A percentile compares a stretch with the other conserved stretches of the same genome.
phyloP scores from a whole-genome alignment of 2,329 filamentous ascomycete genomes.

The Cercospora zeina region DNA sequence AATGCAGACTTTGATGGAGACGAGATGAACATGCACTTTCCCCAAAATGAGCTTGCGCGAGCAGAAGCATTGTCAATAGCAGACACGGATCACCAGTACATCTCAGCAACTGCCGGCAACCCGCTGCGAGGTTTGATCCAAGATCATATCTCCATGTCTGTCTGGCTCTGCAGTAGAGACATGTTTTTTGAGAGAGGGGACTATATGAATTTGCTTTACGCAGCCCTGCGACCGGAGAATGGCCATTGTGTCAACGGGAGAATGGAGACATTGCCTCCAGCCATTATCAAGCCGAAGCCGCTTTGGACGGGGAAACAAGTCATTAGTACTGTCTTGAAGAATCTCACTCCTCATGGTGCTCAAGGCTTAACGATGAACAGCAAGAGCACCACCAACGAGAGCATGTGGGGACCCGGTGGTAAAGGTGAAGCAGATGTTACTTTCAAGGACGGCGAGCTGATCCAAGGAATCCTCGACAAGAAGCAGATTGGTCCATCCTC shows the following conservation, averaged over 20 bases:
- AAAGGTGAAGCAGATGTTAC: slow-evolving; percentile 71
- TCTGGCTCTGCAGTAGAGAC: slow-evolving; percentile 86
- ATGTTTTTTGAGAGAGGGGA: slow-evolving; percentile 84
- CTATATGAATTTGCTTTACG: slow-evolving; percentile 93
- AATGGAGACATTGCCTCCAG: slow-evolving; percentile 77
- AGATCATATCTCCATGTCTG: slow-evolving; percentile 94
- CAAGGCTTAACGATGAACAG: slow-evolving; percentile 76
- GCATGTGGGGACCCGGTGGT: slow-evolving; percentile 69
- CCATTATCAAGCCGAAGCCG: slow-evolving; percentile 75
- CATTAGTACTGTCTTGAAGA: slow-evolving; percentile 87
- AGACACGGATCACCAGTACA: slow-evolving; percentile 95
- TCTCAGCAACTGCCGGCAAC: slow-evolving; percentile 90
- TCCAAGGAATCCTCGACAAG: slow-evolving; percentile 92
- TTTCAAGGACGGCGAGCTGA: slow-evolving; percentile 81
- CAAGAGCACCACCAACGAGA: slow-evolving; percentile 74
- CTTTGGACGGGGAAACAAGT: slow-evolving; percentile 97
- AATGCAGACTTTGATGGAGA: slow-evolving; percentile 99
- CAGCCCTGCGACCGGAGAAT: slow-evolving; percentile 82
- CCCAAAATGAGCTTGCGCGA: slow-evolving; percentile 91
- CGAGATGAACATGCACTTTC: slow-evolving; percentile 99
- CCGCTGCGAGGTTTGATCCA: slow-evolving; percentile 95
- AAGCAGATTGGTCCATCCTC: slow-evolving; percentile 85
- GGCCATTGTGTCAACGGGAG: slow-evolving; percentile 81
- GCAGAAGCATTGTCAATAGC: slow-evolving; percentile 91
- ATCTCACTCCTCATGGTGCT: slow-evolving; percentile 77